Conservation (phyloP, 257 asterid genomes). For the Prunella vulgaris region DNA sequence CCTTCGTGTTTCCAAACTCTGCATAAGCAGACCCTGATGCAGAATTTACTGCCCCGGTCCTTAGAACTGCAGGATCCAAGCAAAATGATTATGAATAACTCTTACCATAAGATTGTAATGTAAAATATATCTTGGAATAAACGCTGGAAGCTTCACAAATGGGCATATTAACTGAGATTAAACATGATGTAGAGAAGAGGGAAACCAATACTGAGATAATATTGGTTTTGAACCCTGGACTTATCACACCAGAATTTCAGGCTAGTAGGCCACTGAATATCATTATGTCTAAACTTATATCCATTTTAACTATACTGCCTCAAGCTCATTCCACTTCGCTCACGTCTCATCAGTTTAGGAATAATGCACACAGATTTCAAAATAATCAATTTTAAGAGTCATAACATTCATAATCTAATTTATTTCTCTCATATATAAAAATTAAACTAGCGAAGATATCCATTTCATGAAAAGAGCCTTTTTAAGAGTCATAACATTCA, state of each 20-base stretch:
- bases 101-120: constrained; percentile 2
- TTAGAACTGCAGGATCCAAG: constrained; percentile 52
- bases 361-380: not conserved
- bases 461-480: not conserved
- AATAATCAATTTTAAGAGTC: not conserved
- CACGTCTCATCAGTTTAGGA: not conserved
- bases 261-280: not conserved
- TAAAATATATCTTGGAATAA: not conserved
- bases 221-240: not conserved
- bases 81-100: constrained; percentile 5
- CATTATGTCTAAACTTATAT: not conserved
- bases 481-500: not conserved
- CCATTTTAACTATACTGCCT: not conserved
- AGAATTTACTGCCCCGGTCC: constrained; percentile 87
- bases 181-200: not conserved
- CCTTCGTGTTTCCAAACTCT: constrained; percentile 91
- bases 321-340: not conserved
- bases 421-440: not conserved
- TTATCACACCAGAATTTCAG: not conserved
- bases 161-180: not conserved
- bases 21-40: constrained; percentile 99
- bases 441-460: not conserved
- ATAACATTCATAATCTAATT: not conserved
- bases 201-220: not conserved
- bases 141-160: not conserved